Base-by-base conservation (phyloP, 768 basidiomycete genomes). In the Leucocoprinus sp. region DNA sequence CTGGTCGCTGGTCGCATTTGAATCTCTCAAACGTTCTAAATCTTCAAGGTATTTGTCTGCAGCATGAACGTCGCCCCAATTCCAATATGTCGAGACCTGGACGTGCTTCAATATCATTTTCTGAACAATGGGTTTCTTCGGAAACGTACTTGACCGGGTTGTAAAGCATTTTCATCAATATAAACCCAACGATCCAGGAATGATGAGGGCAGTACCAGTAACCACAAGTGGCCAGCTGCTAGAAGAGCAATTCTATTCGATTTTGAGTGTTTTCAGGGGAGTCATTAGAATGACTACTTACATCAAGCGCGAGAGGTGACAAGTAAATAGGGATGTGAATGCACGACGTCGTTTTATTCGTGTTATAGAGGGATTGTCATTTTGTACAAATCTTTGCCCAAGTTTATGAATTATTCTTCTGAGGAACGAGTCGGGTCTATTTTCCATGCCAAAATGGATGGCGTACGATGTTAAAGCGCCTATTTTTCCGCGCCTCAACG, bases 81-180 rank as follows among this genome's bases (percentile, higher is more conserved):
- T 76, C 82, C 87, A 97, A 58, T 92, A 80, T 8, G 88, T 91
- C 45, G 81, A 88, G 17, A 96, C 93, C 92, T 97, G 44, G 15
- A 46, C 27, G 7, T 23, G 44, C 19, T 12, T 36, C 27, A 38
- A 14, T 38, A 11, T 7, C 14, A 12, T 21, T 15, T 19, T 8
- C 19, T n/a, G 17, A 24, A 27, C 15, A 9, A 17, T 7, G 8
- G 33, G 9, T 42, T 35, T 8, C 22, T 19, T 14, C 39, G 14
- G 29, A 19, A 23, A 43, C 55, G 39, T 54, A 93, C 93, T 69
- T 95, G 92, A 4, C 77, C 83, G 8, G 96, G 93, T 56, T 93
- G 90, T 15, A 99, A 64, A 1, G 96, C 95, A 60, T 98, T 96
- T 66, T 99, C 96, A 60, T 95, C 92, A 40, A 95, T 84, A 59